These are phyloP conservation scores for Nothopassalora personata DNA, from an alignment of 2,329 filamentous ascomycete genomes.

Conservation along the genomic window DNA sequence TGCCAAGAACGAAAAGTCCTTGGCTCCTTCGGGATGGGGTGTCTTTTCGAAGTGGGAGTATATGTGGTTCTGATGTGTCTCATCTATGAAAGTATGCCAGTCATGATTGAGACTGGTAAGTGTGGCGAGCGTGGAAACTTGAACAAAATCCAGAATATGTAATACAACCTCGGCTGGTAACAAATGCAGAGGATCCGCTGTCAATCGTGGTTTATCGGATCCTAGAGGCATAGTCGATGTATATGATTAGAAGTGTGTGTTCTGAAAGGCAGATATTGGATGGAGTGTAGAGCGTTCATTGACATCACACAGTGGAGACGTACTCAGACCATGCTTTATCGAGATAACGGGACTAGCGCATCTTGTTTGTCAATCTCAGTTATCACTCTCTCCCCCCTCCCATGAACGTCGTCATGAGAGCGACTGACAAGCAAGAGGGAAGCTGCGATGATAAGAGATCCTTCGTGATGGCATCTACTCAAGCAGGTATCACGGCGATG, in stretches of 20 bases:
- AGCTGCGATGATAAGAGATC: no score
- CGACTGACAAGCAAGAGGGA: no score
- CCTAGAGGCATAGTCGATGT: background rate
- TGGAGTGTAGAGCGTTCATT: background rate
- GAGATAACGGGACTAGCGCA: no score
- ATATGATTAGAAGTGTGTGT: background rate
- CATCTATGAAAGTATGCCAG: slow-evolving; percentile 42
- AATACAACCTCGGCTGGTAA: slow-evolving; percentile 40
- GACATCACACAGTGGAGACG: background rate
- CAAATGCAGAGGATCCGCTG: slow-evolving; percentile 22
- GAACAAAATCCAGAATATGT: slow-evolving; percentile 37
- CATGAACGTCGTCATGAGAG: no score
- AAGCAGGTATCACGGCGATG: no score
- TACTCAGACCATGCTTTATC: background rate
- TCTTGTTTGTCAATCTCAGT: no score
- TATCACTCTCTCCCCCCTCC: no score
- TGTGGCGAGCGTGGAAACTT: slow-evolving; percentile 33
- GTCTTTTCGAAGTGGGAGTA: slow-evolving; percentile 35
- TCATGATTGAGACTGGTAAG: slow-evolving; percentile 33
- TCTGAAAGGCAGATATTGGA: background rate
- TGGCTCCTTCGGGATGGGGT: slow-evolving; percentile 22
- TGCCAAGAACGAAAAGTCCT: slow-evolving; percentile 32
- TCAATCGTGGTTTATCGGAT: background rate
- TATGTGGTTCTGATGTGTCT: slow-evolving; percentile 40
- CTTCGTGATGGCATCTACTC: no score